Evolutionary conservation across 164 flowering plant genomes (phyloP).

Genomic region (Euptelea pleiosperma): DNA sequence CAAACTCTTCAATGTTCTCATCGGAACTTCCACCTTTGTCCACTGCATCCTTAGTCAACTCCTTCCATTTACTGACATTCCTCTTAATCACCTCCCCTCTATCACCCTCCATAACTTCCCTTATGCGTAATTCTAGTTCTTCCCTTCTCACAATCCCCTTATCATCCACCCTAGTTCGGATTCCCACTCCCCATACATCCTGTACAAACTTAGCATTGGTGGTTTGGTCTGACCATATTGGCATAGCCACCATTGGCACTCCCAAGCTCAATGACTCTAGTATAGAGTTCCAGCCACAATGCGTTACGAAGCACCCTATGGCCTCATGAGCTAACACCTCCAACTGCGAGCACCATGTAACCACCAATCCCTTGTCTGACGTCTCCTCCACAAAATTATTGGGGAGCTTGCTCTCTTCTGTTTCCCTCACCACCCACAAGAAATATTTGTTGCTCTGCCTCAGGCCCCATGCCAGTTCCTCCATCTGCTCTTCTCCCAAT

Average conservation of each 20-base stretch:
- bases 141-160: constrained; percentile 24
- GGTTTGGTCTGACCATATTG: constrained; percentile 35
- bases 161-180: constrained; percentile 19
- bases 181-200: constrained; percentile 28
- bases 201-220: constrained; percentile 28
- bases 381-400: constrained; percentile 12
- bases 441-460: constrained; percentile 16
- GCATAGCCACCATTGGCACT: constrained; percentile 36
- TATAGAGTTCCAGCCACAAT: constrained; percentile 44
- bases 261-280: constrained; percentile 35
- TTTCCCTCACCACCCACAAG: constrained; percentile 31
- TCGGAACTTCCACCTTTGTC: constrained; percentile 28
- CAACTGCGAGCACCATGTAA: constrained; percentile 36
- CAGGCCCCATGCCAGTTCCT: constrained; percentile 10
- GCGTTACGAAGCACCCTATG: constrained; percentile 37
- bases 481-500: constrained; percentile 8
- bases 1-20: constrained; percentile 24
- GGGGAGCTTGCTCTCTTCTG: constrained; percentile 27
- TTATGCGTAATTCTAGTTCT: constrained; percentile 22
- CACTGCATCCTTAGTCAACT: constrained; percentile 19
- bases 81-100: constrained; percentile 17
- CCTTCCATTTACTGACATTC: constrained; percentile 19
- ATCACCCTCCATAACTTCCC: constrained; percentile 27
- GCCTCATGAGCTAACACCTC: constrained; percentile 33
- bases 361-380: constrained; percentile 25